Conservation (phyloP, 345 rosid species). For the Alliaria petiolata region DNA sequence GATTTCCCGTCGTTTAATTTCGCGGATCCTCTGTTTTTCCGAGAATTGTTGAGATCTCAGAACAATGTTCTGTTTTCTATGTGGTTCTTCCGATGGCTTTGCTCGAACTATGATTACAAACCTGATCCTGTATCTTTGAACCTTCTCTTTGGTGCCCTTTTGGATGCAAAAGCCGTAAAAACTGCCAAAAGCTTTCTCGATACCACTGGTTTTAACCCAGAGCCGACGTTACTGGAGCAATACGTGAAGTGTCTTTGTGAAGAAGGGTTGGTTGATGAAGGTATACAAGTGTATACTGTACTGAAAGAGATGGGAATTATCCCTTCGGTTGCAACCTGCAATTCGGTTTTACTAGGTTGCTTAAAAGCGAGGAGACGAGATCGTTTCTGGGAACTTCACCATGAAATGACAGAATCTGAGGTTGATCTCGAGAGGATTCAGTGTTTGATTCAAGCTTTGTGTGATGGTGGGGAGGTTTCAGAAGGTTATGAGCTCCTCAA, state of each 20-base stretch:
- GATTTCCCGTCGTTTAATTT: slow-evolving; percentile 56
- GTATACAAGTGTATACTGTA: slow-evolving; percentile 31
- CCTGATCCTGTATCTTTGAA: slow-evolving; percentile 46
- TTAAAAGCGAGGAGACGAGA: slow-evolving; percentile 37
- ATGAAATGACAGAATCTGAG: slow-evolving; percentile 35
- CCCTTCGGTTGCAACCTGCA: slow-evolving; percentile 43
- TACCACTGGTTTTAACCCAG: slow-evolving; percentile 39
- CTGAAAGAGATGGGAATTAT: slow-evolving; percentile 32
- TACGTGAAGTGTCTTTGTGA: slow-evolving; percentile 53
- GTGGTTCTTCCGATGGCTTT: slow-evolving; percentile 53
- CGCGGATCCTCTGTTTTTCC: slow-evolving; percentile 47
- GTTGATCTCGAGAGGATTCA: slow-evolving; percentile 47
- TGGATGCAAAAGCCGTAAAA: slow-evolving; percentile 50
- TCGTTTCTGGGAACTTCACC: slow-evolving; percentile 47
- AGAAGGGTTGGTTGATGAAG: slow-evolving; percentile 47
- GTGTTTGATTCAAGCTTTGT: slow-evolving; percentile 53
- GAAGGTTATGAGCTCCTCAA: slow-evolving; percentile 39
- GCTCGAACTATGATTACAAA: slow-evolving; percentile 23
- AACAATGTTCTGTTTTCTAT: slow-evolving; percentile 48
- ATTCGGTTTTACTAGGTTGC: slow-evolving; percentile 46
- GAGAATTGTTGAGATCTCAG: slow-evolving; percentile 46
- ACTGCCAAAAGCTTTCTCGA: slow-evolving; percentile 46
- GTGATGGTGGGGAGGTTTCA: slow-evolving; percentile 41
- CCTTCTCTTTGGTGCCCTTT: slow-evolving; percentile 51
- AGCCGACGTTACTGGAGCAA: slow-evolving; percentile 35